Evolutionary conservation across 2,329 filamentous ascomycete species (phyloP), one percentile per base, ranked within the genome.

Genomic region (Fusarium fujikuroi): DNA sequence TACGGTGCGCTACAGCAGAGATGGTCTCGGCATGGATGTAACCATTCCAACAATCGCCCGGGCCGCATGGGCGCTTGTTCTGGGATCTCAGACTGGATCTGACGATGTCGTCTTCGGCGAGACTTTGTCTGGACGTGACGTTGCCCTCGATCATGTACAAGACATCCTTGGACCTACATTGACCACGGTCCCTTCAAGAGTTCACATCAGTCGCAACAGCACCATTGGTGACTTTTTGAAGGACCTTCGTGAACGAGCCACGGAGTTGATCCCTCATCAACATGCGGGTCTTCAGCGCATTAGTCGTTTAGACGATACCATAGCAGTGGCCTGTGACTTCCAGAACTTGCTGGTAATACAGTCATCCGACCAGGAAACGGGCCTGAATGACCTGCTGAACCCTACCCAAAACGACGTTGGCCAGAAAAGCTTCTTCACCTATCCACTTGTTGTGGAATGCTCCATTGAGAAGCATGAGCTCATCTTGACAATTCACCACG

Each of bases 261-360:
- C 53, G 0, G n/a, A 67, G 4, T 72, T 79, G 52, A 77, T 80
- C 5, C 73, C 75, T 0, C 72, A 75, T 50, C 81, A 81, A 34
- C 76, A 83, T 10, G 63, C 77, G 4, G 79, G 80, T 9, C 68
- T 84, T 1, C 76, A 80, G 11, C 74, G 79, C 34, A 76, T 63
- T 85, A 72, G 63, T 8, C 73, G 72, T 3, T 43, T 75, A 2
- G 28, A 42, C 4, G 37, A 60, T 7, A 50, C 69, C 11, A 76
- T 77, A 30, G 58, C 74, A 10, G 39, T 57, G 19, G 68, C 73
- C 15, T 63, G 65, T 8, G 56, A 72, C 21, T 81, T 82, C 53
- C 76, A 73, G 30, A 81, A 73, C 11, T 37, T 81, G 19, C 63
- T 82, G 11, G 78, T 81, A 15, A 76, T 82, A 9, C 79, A 80